phyloP scores from a whole-genome alignment of 148 eudicot genomes.

The Agrostemma githago region DNA sequence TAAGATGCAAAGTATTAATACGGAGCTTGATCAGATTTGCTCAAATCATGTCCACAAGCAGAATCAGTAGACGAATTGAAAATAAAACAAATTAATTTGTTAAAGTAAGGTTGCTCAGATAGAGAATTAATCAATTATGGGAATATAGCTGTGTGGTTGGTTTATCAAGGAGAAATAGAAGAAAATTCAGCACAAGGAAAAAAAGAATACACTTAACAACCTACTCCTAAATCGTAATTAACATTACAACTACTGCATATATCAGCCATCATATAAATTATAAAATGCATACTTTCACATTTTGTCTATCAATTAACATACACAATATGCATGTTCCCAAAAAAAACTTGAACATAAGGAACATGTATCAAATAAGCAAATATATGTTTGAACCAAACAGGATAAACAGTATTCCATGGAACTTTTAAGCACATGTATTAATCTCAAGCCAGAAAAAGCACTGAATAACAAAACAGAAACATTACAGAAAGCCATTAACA shows the following conservation, averaged over 20 bases:
- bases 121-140: not conserved
- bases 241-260: not conserved
- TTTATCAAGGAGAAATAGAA: not conserved
- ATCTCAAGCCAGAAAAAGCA: constrained; percentile 7
- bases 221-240: not conserved
- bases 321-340: constrained; percentile 22
- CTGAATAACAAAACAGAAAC: not conserved
- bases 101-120: not conserved
- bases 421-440: not conserved
- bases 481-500: not conserved
- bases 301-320: not conserved
- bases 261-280: not conserved
- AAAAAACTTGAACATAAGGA: not conserved
- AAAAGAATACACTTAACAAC: not conserved
- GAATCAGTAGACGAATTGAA: not conserved
- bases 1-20: no score
- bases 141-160: not conserved
- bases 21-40: not conserved
- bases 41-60: not conserved
- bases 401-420: not conserved
- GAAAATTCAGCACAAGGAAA: not conserved
- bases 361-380: not conserved
- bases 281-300: not conserved
- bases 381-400: not conserved
- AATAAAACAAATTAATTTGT: not conserved